phyloP scores from a whole-genome alignment of 176 grass and related monocot species.

The Bromus sterilis region DNA sequence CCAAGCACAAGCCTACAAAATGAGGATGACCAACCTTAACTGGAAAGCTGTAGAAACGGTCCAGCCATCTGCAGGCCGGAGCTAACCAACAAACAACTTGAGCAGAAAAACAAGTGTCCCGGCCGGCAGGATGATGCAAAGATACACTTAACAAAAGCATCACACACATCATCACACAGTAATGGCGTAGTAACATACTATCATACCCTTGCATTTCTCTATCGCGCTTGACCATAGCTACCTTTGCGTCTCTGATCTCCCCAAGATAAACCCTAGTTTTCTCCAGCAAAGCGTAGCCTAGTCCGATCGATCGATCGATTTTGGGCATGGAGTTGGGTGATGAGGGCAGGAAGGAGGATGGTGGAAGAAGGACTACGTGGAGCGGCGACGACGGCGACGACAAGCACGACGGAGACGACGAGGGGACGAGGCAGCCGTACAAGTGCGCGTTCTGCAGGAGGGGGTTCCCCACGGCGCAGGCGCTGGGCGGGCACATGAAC shows the following conservation, averaged over 20 bases:
- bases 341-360: neutral
- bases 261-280: constrained; percentile 12
- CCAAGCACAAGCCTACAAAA: neutral
- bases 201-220: neutral
- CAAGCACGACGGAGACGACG: neutral
- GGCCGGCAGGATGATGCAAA: neutral
- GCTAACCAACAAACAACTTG: neutral
- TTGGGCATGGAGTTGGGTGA: constrained; percentile 15
- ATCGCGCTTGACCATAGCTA: neutral
- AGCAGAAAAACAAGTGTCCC: neutral
- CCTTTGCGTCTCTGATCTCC: neutral
- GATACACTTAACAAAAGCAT: neutral
- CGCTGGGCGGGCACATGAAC: constrained; percentile 92
- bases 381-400: neutral
- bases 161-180: neutral
- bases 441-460: constrained; percentile 81
- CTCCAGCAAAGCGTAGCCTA: neutral
- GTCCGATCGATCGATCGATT: neutral
- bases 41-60: neutral
- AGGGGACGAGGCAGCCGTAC: constrained; percentile 48
- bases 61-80: neutral
- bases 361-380: neutral
- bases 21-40: neutral
- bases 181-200: neutral
- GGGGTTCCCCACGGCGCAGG: constrained; percentile 83